These are phyloP conservation scores for Penicillium daleae DNA, from an alignment of 495 filamentous ascomycete genomes.

Conservation along the genomic window DNA sequence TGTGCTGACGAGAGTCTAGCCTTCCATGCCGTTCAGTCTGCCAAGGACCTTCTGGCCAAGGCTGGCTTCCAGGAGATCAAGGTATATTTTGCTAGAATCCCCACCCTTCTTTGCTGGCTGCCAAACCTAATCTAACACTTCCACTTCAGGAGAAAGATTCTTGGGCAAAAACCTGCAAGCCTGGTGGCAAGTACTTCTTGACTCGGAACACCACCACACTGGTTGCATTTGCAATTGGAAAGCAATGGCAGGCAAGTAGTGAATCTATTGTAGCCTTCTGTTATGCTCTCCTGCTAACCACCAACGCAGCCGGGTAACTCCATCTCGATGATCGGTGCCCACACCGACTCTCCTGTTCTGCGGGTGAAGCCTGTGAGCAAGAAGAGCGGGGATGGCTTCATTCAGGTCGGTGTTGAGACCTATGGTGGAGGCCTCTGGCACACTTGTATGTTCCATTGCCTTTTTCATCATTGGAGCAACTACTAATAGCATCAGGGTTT, in stretches of 20 bases:
- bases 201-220: constrained; percentile 94
- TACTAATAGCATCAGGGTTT: constrained; percentile 62
- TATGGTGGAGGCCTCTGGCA: constrained; percentile 87
- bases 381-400: constrained; percentile 81
- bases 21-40: constrained; percentile 87
- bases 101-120: neutral
- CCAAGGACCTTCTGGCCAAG: constrained; percentile 71
- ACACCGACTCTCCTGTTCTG: constrained; percentile 92
- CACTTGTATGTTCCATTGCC: constrained; percentile 51
- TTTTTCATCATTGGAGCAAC: neutral
- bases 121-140: neutral
- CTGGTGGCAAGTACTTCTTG: constrained; percentile 94
- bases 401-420: constrained; percentile 95
- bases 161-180: constrained; percentile 78
- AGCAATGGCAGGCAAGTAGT: constrained; percentile 73
- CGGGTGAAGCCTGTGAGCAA: constrained; percentile 94
- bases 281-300: constrained; percentile 5
- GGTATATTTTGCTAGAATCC: constrained; percentile 44
- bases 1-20: constrained; percentile 61
- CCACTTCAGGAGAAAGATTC: constrained; percentile 74
- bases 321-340: constrained; percentile 93
- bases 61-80: constrained; percentile 87
- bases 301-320: constrained; percentile 75
- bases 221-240: constrained; percentile 91
- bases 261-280: neutral